Conservation (phyloP, 164 flowering plant species). For the Dillenia turbinata region DNA sequence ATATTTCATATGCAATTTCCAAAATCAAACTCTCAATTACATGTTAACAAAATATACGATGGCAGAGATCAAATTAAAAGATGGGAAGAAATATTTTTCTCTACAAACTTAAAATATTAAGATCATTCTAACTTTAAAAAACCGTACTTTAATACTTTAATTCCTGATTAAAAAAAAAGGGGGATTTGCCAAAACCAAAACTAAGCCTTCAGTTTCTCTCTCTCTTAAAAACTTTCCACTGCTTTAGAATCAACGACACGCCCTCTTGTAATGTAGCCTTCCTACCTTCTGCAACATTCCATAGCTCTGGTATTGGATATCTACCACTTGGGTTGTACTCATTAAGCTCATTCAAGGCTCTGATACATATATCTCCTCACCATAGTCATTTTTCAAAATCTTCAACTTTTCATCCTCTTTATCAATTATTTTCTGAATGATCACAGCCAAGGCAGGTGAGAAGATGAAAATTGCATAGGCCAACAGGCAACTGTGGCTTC, state of each 20-base stretch:
- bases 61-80: too few relatives aligned
- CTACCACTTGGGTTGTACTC: slow-evolving; percentile 50
- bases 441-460: too few relatives aligned
- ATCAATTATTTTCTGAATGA: slow-evolving; percentile 29
- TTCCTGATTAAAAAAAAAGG: background rate
- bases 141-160: background rate
- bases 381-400: slow-evolving; percentile 23
- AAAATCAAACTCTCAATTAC: slow-evolving; percentile 1
- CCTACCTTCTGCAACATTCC: slow-evolving; percentile 32
- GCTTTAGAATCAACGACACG: slow-evolving; percentile 16
- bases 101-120: too few relatives aligned
- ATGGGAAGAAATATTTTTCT: too few relatives aligned
- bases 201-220: slow-evolving; percentile 9
- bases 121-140: too few relatives aligned
- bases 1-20: background rate
- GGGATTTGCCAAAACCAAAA: background rate
- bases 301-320: slow-evolving; percentile 32
- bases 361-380: slow-evolving; percentile 27
- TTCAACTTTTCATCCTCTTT: slow-evolving; percentile 42
- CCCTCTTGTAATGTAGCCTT: slow-evolving; percentile 38
- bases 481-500: too few relatives aligned
- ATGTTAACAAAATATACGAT: too few relatives aligned
- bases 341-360: slow-evolving; percentile 31
- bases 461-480: background rate
- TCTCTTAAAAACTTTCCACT: slow-evolving; percentile 18